Evolutionary conservation across 768 basidiomycete genomes (phyloP), one percentile per base, ranked within the genome.

Genomic region (Mycena vulgaris): DNA sequence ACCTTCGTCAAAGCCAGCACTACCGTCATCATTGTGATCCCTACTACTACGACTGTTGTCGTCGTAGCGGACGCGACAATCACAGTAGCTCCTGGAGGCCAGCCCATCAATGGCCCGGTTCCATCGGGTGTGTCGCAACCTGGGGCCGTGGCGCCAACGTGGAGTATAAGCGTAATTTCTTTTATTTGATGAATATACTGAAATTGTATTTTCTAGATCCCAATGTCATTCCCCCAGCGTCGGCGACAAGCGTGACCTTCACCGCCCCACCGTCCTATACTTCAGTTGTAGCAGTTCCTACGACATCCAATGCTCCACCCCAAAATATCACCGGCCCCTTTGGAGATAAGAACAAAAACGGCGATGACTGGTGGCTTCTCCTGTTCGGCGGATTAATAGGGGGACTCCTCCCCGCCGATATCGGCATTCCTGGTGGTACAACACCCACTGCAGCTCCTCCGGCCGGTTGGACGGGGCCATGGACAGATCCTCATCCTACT

Each of bases 51-150:
- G 14, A 65, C 63, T 3, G 23, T 23, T 6, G 16, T 65, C 23
- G 45, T 56, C 17, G 17, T 65, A 3, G 63, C 17, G 3, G 53
- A 25, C 6, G 40, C 49, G 23, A 61, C 27, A 9, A 68, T 62
- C 13, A 68, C 66, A 14, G n/a, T 68, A 16, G 57, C 59, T 19
- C 58, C 66, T 8, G 66, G 66, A 2, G 66, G 66, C 33, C 56
- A 52, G 11, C 66, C 66, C 3, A 21, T 68, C 40, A 55, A 53
- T 25, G 51, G 51, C 6, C 59, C 66, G 0, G 17, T 68, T 31
- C 58, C 59, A 6, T 33, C 58, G 0, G 58, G 33, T 2, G n/a
- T 59, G 11, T 61, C 59, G 2, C 27, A 33, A 47, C 49, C 52
- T n/a, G 59, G 59, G 17, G 66, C 58, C 8, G 30, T 47, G 0